phyloP scores from a whole-genome alignment of 257 asterid genomes.

The Phtheirospermum japonicum region DNA sequence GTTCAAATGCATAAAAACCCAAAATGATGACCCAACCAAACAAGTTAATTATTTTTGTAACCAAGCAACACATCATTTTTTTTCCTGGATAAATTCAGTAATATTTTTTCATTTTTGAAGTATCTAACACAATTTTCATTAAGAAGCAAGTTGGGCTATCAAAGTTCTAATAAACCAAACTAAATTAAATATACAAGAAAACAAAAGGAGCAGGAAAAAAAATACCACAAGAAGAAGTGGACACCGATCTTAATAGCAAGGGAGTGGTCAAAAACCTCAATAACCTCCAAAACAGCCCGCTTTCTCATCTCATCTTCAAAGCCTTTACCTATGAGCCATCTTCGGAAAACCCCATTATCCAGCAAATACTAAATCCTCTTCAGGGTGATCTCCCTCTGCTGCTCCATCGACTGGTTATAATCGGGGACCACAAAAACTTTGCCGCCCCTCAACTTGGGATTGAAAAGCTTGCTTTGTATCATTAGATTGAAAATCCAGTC shows the following conservation, averaged over 20 bases:
- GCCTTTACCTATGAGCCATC: too few relatives aligned
- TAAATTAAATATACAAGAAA: not conserved
- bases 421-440: conserved; percentile 80
- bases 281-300: too few relatives aligned
- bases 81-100: too few relatives aligned
- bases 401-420: too few relatives aligned
- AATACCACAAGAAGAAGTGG: conserved; percentile 81
- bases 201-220: conserved; percentile 12
- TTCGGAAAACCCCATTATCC: too few relatives aligned
- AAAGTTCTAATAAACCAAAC: not conserved
- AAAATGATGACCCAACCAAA: not conserved
- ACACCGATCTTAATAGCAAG: conserved; percentile 85
- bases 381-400: too few relatives aligned
- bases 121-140: not conserved
- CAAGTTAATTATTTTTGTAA: not conserved
- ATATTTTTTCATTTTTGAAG: not conserved
- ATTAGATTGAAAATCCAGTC: too few relatives aligned
- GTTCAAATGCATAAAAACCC: too few relatives aligned
- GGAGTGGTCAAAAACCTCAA: conserved; percentile 89
- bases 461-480: conserved; percentile 76
- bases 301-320: too few relatives aligned
- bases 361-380: too few relatives aligned
- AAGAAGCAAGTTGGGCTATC: not conserved
- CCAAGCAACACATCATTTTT: not conserved
- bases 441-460: conserved; percentile 67